A percentile compares a stretch with the other conserved stretches of the same genome.
phyloP scores from a whole-genome alignment of 2,329 filamentous ascomycete species.

The Aspergillus tanneri region DNA sequence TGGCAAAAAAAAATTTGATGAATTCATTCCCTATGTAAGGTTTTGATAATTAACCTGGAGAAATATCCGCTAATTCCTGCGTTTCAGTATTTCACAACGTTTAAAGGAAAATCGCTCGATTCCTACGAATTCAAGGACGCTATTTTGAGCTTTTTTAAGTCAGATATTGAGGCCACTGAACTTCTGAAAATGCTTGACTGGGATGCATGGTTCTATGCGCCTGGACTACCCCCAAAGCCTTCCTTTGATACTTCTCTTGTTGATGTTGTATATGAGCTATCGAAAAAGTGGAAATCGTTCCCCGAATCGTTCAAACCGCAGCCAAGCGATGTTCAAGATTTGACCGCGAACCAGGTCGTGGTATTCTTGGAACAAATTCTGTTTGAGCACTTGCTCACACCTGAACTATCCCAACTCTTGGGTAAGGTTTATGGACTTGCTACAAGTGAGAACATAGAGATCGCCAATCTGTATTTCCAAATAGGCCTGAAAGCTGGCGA shows the following conservation, averaged over 20 bases:
- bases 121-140: slow-evolving; percentile 92
- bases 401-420: slow-evolving; percentile 67
- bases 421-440: slow-evolving; percentile 72
- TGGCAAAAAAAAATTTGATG: slow-evolving; percentile 83
- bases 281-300: slow-evolving; percentile 72
- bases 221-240: slow-evolving; percentile 86
- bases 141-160: slow-evolving; percentile 78
- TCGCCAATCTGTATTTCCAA: slow-evolving; percentile 75
- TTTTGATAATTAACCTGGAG: background rate
- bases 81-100: slow-evolving; percentile 73
- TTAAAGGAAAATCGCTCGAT: slow-evolving; percentile 82
- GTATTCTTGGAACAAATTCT: slow-evolving; percentile 81
- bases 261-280: slow-evolving; percentile 78
- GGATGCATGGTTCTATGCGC: slow-evolving; percentile 85
- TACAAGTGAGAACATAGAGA: slow-evolving; percentile 79
- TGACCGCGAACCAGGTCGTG: slow-evolving; percentile 83
- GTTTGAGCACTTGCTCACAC: slow-evolving; percentile 62
- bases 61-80: slow-evolving; percentile 1
- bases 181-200: slow-evolving; percentile 76
- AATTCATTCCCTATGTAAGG: slow-evolving; percentile 77
- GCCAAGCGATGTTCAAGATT: slow-evolving; percentile 66
- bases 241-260: slow-evolving; percentile 86
- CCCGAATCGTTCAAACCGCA: slow-evolving; percentile 58
- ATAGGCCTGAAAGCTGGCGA: slow-evolving; percentile 76
- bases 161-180: slow-evolving; percentile 60